Base-by-base conservation (phyloP, 2,329 filamentous ascomycete species). In the Elsinoe perseae region DNA sequence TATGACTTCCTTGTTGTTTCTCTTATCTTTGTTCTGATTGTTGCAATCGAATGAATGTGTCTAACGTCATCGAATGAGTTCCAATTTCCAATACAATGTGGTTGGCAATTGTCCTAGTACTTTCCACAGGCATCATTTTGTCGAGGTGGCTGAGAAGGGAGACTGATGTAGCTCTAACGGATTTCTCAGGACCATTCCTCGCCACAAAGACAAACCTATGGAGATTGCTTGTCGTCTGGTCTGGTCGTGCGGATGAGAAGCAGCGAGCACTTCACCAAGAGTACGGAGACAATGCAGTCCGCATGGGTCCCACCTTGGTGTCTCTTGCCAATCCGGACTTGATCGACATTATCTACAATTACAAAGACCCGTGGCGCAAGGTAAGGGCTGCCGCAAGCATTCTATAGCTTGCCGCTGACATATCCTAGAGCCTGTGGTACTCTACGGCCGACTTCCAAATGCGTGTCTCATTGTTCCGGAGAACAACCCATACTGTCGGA, bases 301-400 rank as follows among this genome's bases (percentile, higher is more conserved):
- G 87, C 20, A 84, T 91, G 63, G 84, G 86, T 63, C 87, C 87
- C 0, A 82, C 87, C 62, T 86, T 90, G 62, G 75, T 90, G 62
- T 87, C 83, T 58, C 74, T 91, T 50, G 83, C 81, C 56, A 85
- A 89, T 63, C 83, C 84, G 30, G 75, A 75, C 7, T 84, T 84
- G 4, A 87, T 92, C 50, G 74, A 76, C 28, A 66, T 73, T 43
- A 80, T 89, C 56, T 89, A 91, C 61, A 85, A 86, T 23, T 61
- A 65, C 43, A 60, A 40, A 60, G 59, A 25, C 57, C 57, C 30
- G 61, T 61, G 44, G 46, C 61, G 38, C 9, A 42, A 42, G 38
- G 38, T 42, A 16, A 42, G 38, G 7, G 30, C 7, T 32, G 14
- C 30, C 14, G 7, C 30, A 14, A 14, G 30, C 30, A 32, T 7